A percentile compares a stretch with the other conserved stretches of the same genome.
These are phyloP conservation scores for Jackrogersella multiformis DNA, from an alignment of 495 filamentous ascomycete species.

Conservation along the genomic window DNA sequence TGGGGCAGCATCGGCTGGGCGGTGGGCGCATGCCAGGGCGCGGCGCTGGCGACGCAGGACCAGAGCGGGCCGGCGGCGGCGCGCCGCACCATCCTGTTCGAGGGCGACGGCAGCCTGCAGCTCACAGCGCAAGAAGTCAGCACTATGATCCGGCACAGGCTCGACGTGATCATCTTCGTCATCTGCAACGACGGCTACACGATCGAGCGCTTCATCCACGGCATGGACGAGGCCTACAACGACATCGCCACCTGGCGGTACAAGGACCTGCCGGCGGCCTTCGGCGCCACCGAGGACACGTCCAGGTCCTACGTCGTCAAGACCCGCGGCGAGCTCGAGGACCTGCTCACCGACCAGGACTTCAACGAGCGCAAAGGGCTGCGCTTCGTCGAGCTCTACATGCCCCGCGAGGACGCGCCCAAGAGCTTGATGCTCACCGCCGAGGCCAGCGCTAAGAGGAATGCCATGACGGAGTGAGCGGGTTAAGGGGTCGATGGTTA, in stretches of 20 bases:
- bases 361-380: conserved; percentile 64
- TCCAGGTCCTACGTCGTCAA: conserved; percentile 73
- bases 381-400: conserved; percentile 87
- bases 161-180: conserved; percentile 85
- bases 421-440: conserved; percentile 75
- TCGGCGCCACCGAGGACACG: conserved; percentile 67
- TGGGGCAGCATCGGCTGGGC: conserved; percentile 92
- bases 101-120: conserved; percentile 88
- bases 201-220: conserved; percentile 79
- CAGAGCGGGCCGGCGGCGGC: conserved; percentile 38
- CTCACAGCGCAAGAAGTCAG: conserved; percentile 86
- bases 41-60: conserved; percentile 76
- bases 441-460: conserved; percentile 69
- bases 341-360: conserved; percentile 70
- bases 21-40: conserved; percentile 80
- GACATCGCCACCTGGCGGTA: conserved; percentile 80
- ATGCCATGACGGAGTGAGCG: conserved; percentile 50
- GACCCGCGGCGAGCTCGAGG: conserved; percentile 73
- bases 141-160: conserved; percentile 80
- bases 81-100: conserved; percentile 80
- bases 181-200: conserved; percentile 82
- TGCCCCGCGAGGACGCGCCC: conserved; percentile 84
- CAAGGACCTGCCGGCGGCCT: conserved; percentile 70
- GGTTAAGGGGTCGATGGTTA: background rate
- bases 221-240: conserved; percentile 81